A percentile compares a stretch with the other conserved stretches of the same genome.
Conservation (phyloP, 75 land plant species). For the Chamaecyparis obtusa region DNA sequence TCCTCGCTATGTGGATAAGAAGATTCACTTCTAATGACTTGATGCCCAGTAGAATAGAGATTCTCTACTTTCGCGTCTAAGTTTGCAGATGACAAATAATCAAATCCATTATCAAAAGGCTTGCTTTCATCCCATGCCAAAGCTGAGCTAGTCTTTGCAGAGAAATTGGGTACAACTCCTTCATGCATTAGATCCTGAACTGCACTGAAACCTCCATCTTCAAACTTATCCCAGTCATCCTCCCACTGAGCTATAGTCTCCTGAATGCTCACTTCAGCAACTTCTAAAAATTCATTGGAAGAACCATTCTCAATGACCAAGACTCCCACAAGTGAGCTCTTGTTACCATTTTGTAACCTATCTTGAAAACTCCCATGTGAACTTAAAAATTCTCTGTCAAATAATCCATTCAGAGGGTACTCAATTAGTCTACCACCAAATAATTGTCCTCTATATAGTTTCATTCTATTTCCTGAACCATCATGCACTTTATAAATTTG, state of each 20-base stretch:
- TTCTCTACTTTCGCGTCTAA: constrained; percentile 25
- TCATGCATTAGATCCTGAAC: constrained; percentile 56
- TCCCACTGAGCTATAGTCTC: too few species aligned
- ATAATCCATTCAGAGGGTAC: not conserved
- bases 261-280: constrained; percentile 61
- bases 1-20: constrained; percentile 44
- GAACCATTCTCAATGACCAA: constrained; percentile 12
- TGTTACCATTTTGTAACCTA: not conserved
- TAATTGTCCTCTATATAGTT: not conserved
- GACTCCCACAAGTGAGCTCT: constrained; percentile 3
- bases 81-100: constrained; percentile 26
- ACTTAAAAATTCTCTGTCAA: not conserved
- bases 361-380: not conserved
- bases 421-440: not conserved
- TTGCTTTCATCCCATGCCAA: constrained; percentile 25
- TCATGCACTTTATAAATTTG: constrained; percentile 4
- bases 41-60: constrained; percentile 18
- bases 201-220: constrained; percentile 60
- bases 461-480: constrained; percentile 17
- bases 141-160: constrained; percentile 39
- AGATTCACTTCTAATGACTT: constrained; percentile 38
- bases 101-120: constrained; percentile 23
- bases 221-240: too few species aligned
- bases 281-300: constrained; percentile 44
- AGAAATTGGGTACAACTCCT: constrained; percentile 25